A percentile compares a stretch with the other conserved stretches of the same genome.
Evolutionary conservation across 225 moss, liverwort and hornwort species (phyloP).

Genomic region (Ulota crispa): DNA sequence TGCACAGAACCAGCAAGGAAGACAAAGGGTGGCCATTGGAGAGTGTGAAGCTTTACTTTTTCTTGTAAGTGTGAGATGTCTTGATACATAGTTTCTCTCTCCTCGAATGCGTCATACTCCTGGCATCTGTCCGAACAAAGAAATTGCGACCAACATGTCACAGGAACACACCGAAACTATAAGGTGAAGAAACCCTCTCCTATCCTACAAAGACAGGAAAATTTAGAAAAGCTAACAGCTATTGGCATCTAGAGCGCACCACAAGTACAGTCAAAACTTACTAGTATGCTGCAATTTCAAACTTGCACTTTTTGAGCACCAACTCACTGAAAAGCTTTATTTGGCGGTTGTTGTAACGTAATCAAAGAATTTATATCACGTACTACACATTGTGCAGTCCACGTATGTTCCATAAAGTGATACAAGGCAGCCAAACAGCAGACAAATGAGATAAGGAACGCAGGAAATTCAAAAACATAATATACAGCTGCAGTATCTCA

Average conservation of each 20-base stretch:
- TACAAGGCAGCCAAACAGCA: background rate
- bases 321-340: background rate
- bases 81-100: constrained; percentile 47
- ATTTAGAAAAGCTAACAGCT: background rate
- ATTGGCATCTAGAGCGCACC: background rate
- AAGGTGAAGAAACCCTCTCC: background rate
- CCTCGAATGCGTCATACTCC: constrained; percentile 23
- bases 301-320: too few relatives aligned
- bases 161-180: background rate
- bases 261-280: too few relatives aligned
- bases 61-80: constrained; percentile 56
- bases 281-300: background rate
- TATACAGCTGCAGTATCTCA: background rate
- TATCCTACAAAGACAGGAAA: background rate
- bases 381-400: background rate
- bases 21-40: background rate
- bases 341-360: too few relatives aligned
- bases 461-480: background rate
- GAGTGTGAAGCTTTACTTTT: constrained; percentile 28
- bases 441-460: background rate
- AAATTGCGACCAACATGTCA: background rate
- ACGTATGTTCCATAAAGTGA: background rate
- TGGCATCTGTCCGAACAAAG: constrained; percentile 26
- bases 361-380: background rate
- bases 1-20: background rate